Evolutionary conservation across 1,139 yeast genomes (phyloP).

Genomic region (Yamadazyma songkhlaensis): DNA sequence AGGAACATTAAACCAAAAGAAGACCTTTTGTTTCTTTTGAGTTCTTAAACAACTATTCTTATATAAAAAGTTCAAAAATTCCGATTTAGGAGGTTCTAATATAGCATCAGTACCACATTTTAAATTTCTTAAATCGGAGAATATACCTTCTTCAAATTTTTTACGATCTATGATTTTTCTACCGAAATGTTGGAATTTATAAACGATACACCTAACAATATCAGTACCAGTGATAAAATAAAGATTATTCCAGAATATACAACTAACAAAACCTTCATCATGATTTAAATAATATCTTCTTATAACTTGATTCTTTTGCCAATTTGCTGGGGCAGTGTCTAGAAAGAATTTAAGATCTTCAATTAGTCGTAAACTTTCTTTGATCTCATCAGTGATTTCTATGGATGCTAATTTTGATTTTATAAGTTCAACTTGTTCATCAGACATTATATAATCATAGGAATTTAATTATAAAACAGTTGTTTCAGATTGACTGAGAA

Average conservation of each 20-base stretch:
- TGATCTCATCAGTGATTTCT: slow-evolving; percentile 23
- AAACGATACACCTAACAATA: slow-evolving; percentile 87
- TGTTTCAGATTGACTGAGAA: too few relatives aligned
- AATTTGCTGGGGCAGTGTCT: slow-evolving; percentile 91
- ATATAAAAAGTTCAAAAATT: slow-evolving; percentile 78
- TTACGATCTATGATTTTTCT: slow-evolving; percentile 79
- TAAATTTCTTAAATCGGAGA: slow-evolving; percentile 82
- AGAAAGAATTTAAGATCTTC: slow-evolving; percentile 81
- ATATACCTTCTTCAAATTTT: slow-evolving; percentile 95
- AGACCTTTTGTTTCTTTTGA: slow-evolving; percentile 95
- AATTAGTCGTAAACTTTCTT: slow-evolving; percentile 58
- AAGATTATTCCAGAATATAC: slow-evolving; percentile 89
- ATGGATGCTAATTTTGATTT: slow-evolving; percentile 10
- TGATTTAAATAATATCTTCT: slow-evolving; percentile 81
- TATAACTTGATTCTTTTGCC: slow-evolving; percentile 88
- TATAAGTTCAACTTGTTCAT: neutral
- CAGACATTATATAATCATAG: slow-evolving; percentile 7
- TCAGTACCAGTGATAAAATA: slow-evolving; percentile 95
- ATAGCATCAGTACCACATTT: slow-evolving; percentile 89
- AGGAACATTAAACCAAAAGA: slow-evolving; percentile 94
- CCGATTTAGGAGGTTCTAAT: slow-evolving; percentile 84
- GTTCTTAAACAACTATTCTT: slow-evolving; percentile 88
- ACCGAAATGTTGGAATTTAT: slow-evolving; percentile 88
- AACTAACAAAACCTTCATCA: slow-evolving; percentile 87
- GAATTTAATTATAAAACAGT: neutral